Percentiles rank a stretch among this genome's conserved stretches.
Evolutionary conservation across 495 filamentous ascomycete genomes (phyloP).

Genomic region (Tuber borchii): DNA sequence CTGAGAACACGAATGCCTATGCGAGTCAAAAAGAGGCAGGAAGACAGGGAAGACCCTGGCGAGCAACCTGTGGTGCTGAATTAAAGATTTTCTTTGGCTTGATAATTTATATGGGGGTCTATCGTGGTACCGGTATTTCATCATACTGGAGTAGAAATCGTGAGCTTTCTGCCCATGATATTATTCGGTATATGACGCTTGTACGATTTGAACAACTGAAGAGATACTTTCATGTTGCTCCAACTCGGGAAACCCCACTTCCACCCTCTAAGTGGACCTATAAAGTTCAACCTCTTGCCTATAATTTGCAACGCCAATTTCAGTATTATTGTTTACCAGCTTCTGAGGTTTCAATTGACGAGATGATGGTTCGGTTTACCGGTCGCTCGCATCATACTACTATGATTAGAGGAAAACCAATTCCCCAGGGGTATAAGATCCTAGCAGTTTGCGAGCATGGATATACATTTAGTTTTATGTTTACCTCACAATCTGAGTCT

Average conservation of each 20-base stretch:
- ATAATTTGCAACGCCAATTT: not conserved
- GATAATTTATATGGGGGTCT: slow-evolving; percentile 5
- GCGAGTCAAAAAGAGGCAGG: not conserved
- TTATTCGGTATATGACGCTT: not conserved
- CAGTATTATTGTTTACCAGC: slow-evolving; percentile 2
- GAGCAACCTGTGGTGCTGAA: not conserved
- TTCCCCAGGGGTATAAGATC: slow-evolving; percentile 12
- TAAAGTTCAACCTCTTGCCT: slow-evolving; percentile 9
- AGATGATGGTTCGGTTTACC: slow-evolving; percentile 16
- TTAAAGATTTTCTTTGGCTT: slow-evolving; percentile 7
- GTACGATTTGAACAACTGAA: not conserved
- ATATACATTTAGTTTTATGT: slow-evolving; percentile 19
- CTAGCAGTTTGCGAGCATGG: slow-evolving; percentile 9
- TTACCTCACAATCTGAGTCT: not conserved
- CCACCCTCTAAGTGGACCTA: not conserved
- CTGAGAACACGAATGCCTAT: not conserved
- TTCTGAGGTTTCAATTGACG: not conserved
- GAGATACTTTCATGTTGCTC: slow-evolving; percentile 5
- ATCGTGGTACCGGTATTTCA: not conserved
- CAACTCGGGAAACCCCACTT: rapidly evolving
- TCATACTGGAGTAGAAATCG: slow-evolving; percentile 1
- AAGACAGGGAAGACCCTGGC: not conserved
- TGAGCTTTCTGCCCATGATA: not conserved
- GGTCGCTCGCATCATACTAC: not conserved
- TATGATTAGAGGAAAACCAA: not conserved